phyloP scores from a whole-genome alignment of 495 filamentous ascomycete genomes.

The Lentithecium fluviatile region DNA sequence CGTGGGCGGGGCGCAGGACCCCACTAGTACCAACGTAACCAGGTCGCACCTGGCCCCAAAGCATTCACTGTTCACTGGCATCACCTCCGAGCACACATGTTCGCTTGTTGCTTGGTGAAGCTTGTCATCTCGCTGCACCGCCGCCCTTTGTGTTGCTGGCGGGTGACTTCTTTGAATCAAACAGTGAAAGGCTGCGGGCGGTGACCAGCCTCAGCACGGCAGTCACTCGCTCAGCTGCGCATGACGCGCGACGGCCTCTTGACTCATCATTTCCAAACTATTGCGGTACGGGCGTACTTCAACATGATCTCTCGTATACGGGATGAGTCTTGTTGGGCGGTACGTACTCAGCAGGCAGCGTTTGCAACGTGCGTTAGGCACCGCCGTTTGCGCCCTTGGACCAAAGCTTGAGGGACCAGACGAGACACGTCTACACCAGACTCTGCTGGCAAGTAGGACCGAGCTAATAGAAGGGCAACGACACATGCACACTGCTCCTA shows the following conservation, averaged over 20 bases:
- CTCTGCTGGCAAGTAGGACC: background rate
- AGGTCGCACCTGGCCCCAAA: background rate
- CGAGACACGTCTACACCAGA: background rate
- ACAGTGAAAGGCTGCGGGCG: constrained; percentile 22
- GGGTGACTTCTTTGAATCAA: constrained; percentile 25
- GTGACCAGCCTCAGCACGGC: constrained; percentile 7
- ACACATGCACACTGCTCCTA: too few relatives aligned
- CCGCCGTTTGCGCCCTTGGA: too few relatives aligned
- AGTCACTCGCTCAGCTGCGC: constrained; percentile 19
- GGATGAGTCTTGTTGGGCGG: background rate
- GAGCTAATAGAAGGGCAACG: too few relatives aligned
- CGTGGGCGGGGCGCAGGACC: constrained; percentile 19
- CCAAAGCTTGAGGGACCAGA: too few relatives aligned
- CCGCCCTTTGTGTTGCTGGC: constrained; percentile 20
- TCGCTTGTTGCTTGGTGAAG: too few relatives aligned
- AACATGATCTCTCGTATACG: background rate
- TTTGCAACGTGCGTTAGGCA: too few relatives aligned
- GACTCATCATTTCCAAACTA: constrained; percentile 12
- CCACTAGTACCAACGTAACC: constrained; percentile 13
- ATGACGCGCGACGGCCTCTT: constrained; percentile 13
- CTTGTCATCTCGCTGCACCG: background rate
- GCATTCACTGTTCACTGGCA: background rate
- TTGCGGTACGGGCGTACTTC: background rate
- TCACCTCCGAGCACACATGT: too few relatives aligned
- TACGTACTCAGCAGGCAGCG: background rate